Conservation (phyloP, 805 yeast species). For the Cyberlindnera veronae region DNA sequence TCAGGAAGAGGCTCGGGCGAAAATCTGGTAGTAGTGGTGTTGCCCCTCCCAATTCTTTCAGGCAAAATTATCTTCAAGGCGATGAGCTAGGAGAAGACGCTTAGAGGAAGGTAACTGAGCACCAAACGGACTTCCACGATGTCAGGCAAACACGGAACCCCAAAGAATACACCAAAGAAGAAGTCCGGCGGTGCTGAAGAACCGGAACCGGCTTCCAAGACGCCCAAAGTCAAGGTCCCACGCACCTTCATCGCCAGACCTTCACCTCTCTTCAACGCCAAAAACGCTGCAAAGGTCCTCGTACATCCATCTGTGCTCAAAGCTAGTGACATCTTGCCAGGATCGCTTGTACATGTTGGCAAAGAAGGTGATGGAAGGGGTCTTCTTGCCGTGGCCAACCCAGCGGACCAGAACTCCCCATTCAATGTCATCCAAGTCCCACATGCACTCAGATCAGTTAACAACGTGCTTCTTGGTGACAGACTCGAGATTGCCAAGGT, state of each 20-base stretch:
- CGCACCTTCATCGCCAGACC: slow-evolving; percentile 39
- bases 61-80: too few species aligned
- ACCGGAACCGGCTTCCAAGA: background rate
- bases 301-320: slow-evolving; percentile 43
- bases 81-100: too few species aligned
- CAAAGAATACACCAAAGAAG: slow-evolving; percentile 17
- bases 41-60: too few species aligned
- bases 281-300: slow-evolving; percentile 35
- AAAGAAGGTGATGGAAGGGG: slow-evolving; percentile 44
- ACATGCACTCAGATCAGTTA: slow-evolving; percentile 39
- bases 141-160: slow-evolving; percentile 20
- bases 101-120: too few species aligned
- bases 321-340: slow-evolving; percentile 43
- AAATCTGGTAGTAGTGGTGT: too few species aligned
- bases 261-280: slow-evolving; percentile 26
- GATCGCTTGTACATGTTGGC: slow-evolving; percentile 43
- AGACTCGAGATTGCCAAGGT: slow-evolving; percentile 45
- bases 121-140: slow-evolving; percentile 4
- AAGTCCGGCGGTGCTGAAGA: background rate
- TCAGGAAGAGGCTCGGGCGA: too few species aligned
- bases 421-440: slow-evolving; percentile 47
- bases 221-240: slow-evolving; percentile 26
- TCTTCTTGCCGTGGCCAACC: slow-evolving; percentile 39
- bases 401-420: slow-evolving; percentile 33
- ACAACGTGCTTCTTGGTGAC: slow-evolving; percentile 48